These are phyloP conservation scores for Silene uniflora DNA, from an alignment of 148 eudicot species.

Conservation along the genomic window DNA sequence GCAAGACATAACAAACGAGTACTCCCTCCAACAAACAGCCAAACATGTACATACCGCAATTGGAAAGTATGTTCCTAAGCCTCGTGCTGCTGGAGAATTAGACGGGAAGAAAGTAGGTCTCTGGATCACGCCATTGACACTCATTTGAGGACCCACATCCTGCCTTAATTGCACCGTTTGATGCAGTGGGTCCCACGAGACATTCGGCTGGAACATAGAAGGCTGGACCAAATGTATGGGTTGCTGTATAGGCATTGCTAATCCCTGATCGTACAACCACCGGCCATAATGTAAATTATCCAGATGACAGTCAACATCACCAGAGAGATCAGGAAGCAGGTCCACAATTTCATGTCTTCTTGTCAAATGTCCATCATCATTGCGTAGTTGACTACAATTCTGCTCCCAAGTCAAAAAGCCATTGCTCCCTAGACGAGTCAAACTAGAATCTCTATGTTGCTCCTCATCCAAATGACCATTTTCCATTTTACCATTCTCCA, in stretches of 20 bases:
- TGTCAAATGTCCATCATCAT: not conserved
- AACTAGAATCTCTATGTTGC: slow-evolving; percentile 9
- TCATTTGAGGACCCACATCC: slow-evolving; percentile 45
- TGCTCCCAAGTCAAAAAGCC: slow-evolving; percentile 10
- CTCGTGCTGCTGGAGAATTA: slow-evolving; percentile 42
- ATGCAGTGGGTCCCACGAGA: slow-evolving; percentile 39
- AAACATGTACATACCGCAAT: slow-evolving; percentile 44
- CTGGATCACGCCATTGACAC: slow-evolving; percentile 46
- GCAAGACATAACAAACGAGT: slow-evolving; percentile 2
- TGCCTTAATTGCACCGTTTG: slow-evolving; percentile 36
- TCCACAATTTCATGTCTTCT: slow-evolving; percentile 24
- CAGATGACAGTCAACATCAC: slow-evolving; percentile 55
- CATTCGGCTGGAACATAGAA: slow-evolving; percentile 39
- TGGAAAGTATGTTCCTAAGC: slow-evolving; percentile 80
- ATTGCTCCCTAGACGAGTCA: slow-evolving; percentile 9
- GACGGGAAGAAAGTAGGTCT: slow-evolving; percentile 40
- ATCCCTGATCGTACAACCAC: slow-evolving; percentile 43
- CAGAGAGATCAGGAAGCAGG: slow-evolving; percentile 54
- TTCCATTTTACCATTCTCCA: slow-evolving; percentile 30
- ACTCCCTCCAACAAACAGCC: not conserved
- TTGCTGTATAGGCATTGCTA: slow-evolving; percentile 30
- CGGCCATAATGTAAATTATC: slow-evolving; percentile 48
- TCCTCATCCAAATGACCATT: slow-evolving; percentile 27
- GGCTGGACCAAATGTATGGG: slow-evolving; percentile 33
- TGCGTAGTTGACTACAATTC: slow-evolving; percentile 16